phyloP scores from a whole-genome alignment of 2,329 filamentous ascomycete genomes.

The Aspergillus sp. region DNA sequence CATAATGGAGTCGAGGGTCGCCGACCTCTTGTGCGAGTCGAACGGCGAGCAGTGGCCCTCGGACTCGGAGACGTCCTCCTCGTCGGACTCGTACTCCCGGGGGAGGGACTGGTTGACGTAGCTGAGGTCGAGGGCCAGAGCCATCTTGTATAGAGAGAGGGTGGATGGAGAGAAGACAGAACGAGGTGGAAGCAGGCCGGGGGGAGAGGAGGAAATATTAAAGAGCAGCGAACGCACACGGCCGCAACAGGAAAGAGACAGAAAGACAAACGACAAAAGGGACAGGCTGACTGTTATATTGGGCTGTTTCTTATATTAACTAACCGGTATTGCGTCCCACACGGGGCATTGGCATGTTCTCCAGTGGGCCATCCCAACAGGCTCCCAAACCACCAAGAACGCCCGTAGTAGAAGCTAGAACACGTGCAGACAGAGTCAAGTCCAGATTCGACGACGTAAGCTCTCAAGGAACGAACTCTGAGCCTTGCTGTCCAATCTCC shows the following conservation, averaged over 20 bases:
- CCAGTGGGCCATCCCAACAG: background rate
- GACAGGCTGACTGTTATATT: background rate
- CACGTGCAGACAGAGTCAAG: background rate
- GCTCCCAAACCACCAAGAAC: background rate
- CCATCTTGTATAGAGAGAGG: constrained; percentile 28
- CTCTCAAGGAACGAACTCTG: too few species aligned
- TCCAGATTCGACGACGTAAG: too few species aligned
- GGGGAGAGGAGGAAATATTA: background rate
- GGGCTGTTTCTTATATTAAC: background rate
- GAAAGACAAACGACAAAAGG: background rate
- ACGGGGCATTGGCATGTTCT: constrained; percentile 2
- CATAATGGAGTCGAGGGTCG: constrained; percentile 29
- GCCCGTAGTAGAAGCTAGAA: background rate
- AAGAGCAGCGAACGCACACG: background rate
- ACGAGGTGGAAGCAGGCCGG: background rate
- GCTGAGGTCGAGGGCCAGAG: constrained; percentile 26
- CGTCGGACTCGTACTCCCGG: constrained; percentile 39
- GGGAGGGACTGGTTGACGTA: constrained; percentile 33
- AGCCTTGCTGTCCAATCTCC: too few species aligned
- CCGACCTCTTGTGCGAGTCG: constrained; percentile 24
- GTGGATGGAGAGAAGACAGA: background rate
- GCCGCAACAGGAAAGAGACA: background rate
- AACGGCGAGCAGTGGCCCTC: constrained; percentile 34
- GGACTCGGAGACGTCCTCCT: constrained; percentile 40
- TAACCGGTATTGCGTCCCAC: constrained; percentile 5